Evolutionary conservation across 2,329 filamentous ascomycete genomes (phyloP), one percentile per base, ranked within the genome.

Genomic region (Colletotrichum horii): DNA sequence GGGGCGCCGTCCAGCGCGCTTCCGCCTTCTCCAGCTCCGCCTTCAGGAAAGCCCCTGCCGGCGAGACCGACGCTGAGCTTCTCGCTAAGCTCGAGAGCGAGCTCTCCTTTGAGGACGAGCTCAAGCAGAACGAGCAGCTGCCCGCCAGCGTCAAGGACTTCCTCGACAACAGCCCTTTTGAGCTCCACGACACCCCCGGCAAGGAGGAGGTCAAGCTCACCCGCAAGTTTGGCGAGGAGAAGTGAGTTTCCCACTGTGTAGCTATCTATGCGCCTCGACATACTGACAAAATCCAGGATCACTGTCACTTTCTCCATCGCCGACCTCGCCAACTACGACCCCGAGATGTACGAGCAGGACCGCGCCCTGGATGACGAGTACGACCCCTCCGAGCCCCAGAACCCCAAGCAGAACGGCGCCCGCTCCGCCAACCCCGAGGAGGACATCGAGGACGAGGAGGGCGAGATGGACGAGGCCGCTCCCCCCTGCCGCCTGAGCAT

Each of bases 161-260:
- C 86, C 87, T 98, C 64, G 93, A 96, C 83, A 96, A 95, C 87
- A 93, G 93, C 82, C 91, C 93, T 55, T 99, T 96, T 85, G 90
- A 96, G 89, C 90, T 97, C 77, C 89, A 95, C 81, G 97, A 99
- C 85, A 92, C 90, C 36, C 89, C 93, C 32, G 97, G 97, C 77
- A 91, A 95, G 85, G 95, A 98, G 87, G 95, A 98, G 80, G 94
- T 99, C 79, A 90, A 94, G 81, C 90, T 99, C 79, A 94, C 92
- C 76, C 94, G 96, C 82, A 93, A 91, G 78, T 96, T 95, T 82
- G 94, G 94, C 81, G 93, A 98, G 78, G 97, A 99, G 89, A 95
- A 93, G 95, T 97, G 86, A 86, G 93, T 85, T 66, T 67, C 77
- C 11, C 36, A 28, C 3, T 12, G 15, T 19, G 16, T 62, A 26